A percentile compares a stretch with the other conserved stretches of the same genome.
Evolutionary conservation across 768 basidiomycete species (phyloP).

Genomic region (Boletus vinaceobasis): DNA sequence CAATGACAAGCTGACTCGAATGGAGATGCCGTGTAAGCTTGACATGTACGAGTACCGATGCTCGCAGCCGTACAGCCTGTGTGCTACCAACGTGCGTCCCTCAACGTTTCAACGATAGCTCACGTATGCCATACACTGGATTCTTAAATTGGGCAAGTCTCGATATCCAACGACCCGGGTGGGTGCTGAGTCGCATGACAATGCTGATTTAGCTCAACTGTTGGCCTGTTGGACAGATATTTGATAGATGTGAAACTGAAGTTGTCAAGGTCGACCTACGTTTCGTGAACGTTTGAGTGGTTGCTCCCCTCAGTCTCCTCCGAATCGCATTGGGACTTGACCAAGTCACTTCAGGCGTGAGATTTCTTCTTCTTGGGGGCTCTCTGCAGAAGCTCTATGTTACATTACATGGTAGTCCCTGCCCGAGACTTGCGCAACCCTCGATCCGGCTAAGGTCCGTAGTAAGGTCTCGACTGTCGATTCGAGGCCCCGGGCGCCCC

Average conservation of each 20-base stretch:
- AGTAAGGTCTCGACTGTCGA: constrained; percentile 7
- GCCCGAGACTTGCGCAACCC: constrained; percentile 4
- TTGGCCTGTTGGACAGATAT: not conserved
- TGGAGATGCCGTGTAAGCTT: not conserved
- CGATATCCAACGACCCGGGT: not conserved
- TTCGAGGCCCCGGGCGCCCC: not conserved
- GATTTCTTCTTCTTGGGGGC: not conserved
- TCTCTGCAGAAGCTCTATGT: not conserved
- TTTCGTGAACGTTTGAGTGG: not conserved
- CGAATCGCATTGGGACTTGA: not conserved
- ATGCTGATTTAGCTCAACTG: not conserved
- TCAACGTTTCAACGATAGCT: not conserved
- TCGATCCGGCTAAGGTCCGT: constrained; percentile 13
- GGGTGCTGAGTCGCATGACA: not conserved
- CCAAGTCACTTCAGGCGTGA: not conserved
- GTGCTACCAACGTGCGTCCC: not conserved
- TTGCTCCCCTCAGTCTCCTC: not conserved
- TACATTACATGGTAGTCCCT: not conserved
- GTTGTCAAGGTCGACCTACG: not conserved
- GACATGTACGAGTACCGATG: not conserved
- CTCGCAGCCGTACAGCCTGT: not conserved
- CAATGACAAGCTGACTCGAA: not conserved
- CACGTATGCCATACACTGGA: not conserved
- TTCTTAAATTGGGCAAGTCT: not conserved
- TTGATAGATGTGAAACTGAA: not conserved